Conservation (phyloP, 495 filamentous ascomycete species). For the Cudoniella acicularis region DNA sequence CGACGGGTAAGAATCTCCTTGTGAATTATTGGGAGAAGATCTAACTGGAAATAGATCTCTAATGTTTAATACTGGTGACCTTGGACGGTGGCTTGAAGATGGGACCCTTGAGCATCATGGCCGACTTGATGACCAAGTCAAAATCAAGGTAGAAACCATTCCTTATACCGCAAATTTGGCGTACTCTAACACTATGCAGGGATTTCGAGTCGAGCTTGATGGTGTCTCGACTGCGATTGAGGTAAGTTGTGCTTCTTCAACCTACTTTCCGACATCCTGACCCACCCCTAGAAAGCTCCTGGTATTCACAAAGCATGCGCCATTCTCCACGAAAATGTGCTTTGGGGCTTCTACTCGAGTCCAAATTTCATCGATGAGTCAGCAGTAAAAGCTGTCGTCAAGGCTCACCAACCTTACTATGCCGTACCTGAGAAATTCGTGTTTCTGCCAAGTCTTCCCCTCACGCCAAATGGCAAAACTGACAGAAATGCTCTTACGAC, state of each 20-base stretch:
- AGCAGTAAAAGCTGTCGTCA: slow-evolving; percentile 16
- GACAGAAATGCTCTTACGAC: slow-evolving; percentile 21
- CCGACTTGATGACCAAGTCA: slow-evolving; percentile 36
- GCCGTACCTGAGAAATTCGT: slow-evolving; percentile 27
- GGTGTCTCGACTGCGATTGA: slow-evolving; percentile 33
- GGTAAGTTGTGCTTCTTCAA: no score
- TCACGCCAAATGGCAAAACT: slow-evolving; percentile 36
- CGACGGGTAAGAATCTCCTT: slow-evolving; percentile 27
- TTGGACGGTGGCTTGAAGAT: slow-evolving; percentile 29
- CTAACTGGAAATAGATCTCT: not conserved
- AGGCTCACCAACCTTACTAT: slow-evolving; percentile 31
- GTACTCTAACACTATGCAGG: slow-evolving; percentile 15
- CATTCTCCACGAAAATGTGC: slow-evolving; percentile 24
- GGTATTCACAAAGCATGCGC: slow-evolving; percentile 30
- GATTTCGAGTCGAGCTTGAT: slow-evolving; percentile 38
- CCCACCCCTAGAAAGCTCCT: not conserved
- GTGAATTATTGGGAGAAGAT: not conserved
- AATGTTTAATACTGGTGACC: slow-evolving; percentile 9
- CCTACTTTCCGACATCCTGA: no score
- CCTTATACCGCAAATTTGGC: not conserved
- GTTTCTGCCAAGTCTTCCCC: slow-evolving; percentile 23
- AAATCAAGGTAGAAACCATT: slow-evolving; percentile 16
- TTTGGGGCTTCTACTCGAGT: slow-evolving; percentile 32
- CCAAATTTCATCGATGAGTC: slow-evolving; percentile 10
- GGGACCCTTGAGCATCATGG: slow-evolving; percentile 27